Base-by-base conservation (phyloP, 257 asterid genomes). In the Lithospermum erythrorhizon region DNA sequence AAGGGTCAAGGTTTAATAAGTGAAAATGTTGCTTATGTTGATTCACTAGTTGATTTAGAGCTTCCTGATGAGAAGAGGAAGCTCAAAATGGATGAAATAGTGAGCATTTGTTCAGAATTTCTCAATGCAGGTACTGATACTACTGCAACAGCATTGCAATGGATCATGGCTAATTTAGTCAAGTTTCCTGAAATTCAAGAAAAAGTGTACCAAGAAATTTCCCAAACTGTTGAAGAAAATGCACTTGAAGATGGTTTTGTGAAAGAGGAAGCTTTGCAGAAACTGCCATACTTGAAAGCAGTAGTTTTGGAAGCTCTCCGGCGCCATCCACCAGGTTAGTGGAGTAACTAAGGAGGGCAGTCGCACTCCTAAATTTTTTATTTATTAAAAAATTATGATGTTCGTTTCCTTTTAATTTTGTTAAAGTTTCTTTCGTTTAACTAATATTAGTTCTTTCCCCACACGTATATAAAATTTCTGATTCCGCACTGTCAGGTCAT, bases 91-190 rank as follows among this genome's bases (percentile, higher is more conserved):
- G 75, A 29, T 21, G 95, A 83, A 30, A 73, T 83, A 16, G 80
- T 79, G 55, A 74, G 74, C 64, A 35, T 86, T 9, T 79, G 90
- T 71, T 54, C 81, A 16, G 95, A 83, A 24, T 86, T 86, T 41
- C 78, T 83, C 11, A 55, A 58, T 32, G 91, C 79, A 0, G 93
- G 95, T 18, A 81, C 85, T 0, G 93, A 86, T 35, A 86, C 89
- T 21, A 86, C 91, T 1, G 65, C 91, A 29, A 81, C 91, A 0
- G 75, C 87, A 0, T 71, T 86, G 9, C 87, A 86, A 22, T 86
- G 95, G 95, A 77, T 74, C 51, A 79, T 83, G 82, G 91, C 95
- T 20, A 86, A 81, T 41, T 61, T 86, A 32, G 91, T 86, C 23
- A 86, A 86, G 62, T 22, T 72, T 48, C 93, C 87, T 2, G 55